These are phyloP conservation scores for Carpinus fangiana DNA, from an alignment of 306 rosid genomes.

Conservation along the genomic window DNA sequence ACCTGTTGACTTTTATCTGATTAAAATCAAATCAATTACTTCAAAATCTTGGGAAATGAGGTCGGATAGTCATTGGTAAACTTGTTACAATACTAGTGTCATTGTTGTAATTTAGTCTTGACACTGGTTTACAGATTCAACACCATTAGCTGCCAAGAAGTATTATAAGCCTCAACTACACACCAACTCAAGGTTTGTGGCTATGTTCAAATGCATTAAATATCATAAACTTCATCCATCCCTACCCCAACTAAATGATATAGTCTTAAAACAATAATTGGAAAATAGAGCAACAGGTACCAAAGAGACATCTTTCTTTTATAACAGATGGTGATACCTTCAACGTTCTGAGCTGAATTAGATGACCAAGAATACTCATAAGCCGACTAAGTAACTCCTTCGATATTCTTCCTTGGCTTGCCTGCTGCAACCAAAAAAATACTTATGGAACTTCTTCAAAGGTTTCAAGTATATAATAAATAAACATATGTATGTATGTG, in stretches of 20 bases:
- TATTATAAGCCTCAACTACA: conserved; percentile 1
- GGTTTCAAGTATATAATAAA: background rate
- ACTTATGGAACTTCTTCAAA: conserved; percentile 12
- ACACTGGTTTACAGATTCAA: conserved; percentile 5
- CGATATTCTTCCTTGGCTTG: conserved; percentile 90
- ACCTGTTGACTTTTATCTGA: background rate
- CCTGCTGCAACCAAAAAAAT: conserved; percentile 60
- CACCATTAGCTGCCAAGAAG: background rate
- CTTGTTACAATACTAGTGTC: background rate
- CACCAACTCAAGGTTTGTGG: background rate
- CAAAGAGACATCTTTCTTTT: conserved; percentile 14
- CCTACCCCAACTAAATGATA: background rate
- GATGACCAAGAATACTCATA: conserved; percentile 92
- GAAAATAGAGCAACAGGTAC: conserved; percentile 20
- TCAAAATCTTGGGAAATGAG: background rate
- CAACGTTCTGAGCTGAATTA: conserved; percentile 92
- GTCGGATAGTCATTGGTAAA: background rate
- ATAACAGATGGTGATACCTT: conserved; percentile 57
- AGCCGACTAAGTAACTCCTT: conserved; percentile 90
- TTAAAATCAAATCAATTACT: background rate
- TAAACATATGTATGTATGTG: too few species aligned
- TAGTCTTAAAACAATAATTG: background rate
- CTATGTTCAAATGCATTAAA: conserved; percentile 4
- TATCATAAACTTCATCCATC: background rate
- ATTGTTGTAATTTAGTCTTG: background rate